Percentiles rank a stretch among this genome's conserved stretches.
phyloP scores from a whole-genome alignment of 2,329 filamentous ascomycete species.

The Didymella glomerata region DNA sequence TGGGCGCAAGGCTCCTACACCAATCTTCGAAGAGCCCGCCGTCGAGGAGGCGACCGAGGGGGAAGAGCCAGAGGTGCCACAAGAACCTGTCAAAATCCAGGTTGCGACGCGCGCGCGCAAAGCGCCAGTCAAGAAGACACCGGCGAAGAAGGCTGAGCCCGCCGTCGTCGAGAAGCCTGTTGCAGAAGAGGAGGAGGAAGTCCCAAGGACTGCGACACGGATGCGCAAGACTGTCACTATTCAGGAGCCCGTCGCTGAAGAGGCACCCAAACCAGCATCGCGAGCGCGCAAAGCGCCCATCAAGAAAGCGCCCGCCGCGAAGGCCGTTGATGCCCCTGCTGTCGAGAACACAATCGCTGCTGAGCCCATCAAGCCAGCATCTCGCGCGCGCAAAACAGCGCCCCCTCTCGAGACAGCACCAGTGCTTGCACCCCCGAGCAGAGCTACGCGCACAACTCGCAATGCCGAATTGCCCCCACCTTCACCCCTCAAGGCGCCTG shows the following conservation, averaged over 20 bases:
- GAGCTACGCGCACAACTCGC: conserved; percentile 36
- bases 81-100: conserved; percentile 31
- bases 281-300: conserved; percentile 33
- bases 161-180: conserved; percentile 25
- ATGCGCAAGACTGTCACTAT: conserved; percentile 25
- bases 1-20: conserved; percentile 30
- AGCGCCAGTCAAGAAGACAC: conserved; percentile 30
- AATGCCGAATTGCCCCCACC: conserved; percentile 27
- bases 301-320: conserved; percentile 28
- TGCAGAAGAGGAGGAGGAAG: conserved; percentile 18
- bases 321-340: conserved; percentile 18
- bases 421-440: conserved; percentile 21
- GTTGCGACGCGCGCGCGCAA: conserved; percentile 41
- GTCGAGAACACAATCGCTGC: conserved; percentile 20
- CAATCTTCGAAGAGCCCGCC: conserved; percentile 26
- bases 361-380: conserved; percentile 30
- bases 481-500: conserved; percentile 39
- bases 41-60: conserved; percentile 16
- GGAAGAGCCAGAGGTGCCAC: conserved; percentile 28
- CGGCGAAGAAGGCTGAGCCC: conserved; percentile 27
- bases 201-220: conserved; percentile 23
- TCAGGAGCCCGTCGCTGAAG: conserved; percentile 22
- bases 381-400: conserved; percentile 33
- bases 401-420: conserved; percentile 20
- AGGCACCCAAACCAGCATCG: conserved; percentile 27